Percentiles rank a stretch among this genome's conserved stretches.
phyloP scores from a whole-genome alignment of 208 protist genomes.

The Trypanosoma cruzi region DNA sequence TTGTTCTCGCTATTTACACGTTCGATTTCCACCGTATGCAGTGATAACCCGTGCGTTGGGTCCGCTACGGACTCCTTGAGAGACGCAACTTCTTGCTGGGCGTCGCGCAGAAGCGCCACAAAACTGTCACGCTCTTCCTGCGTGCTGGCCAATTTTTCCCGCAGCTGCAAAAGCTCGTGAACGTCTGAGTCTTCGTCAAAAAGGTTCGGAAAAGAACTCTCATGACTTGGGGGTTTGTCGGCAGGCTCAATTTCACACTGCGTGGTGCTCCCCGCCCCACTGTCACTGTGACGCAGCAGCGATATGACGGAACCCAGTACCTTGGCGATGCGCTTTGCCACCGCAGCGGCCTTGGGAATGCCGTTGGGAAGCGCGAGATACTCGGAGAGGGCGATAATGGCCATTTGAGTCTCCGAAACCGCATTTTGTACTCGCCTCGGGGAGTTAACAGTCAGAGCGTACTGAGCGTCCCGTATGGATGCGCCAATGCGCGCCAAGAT shows the following conservation, averaged over 20 bases:
- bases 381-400: slow-evolving; percentile 48
- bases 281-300: background rate
- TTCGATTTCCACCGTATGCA: background rate
- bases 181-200: background rate
- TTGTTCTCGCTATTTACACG: slow-evolving; percentile 13
- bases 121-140: background rate
- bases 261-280: background rate
- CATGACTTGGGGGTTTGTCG: background rate
- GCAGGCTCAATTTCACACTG: slow-evolving; percentile 2
- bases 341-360: slow-evolving; percentile 62
- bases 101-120: background rate
- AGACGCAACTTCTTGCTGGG: background rate
- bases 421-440: slow-evolving; percentile 39
- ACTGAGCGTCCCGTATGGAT: slow-evolving; percentile 62
- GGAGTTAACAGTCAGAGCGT: slow-evolving; percentile 48
- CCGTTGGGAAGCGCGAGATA: slow-evolving; percentile 64
- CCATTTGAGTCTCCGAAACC: slow-evolving; percentile 45
- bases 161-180: background rate
- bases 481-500: slow-evolving; percentile 58
- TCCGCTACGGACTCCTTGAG: background rate
- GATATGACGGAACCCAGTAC: slow-evolving; percentile 45
- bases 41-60: background rate
- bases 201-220: background rate
- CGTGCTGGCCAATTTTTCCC: background rate
- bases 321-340: slow-evolving; percentile 65